Base-by-base conservation (phyloP, 2,329 filamentous ascomycete species). In the Aspergillus tamarii region DNA sequence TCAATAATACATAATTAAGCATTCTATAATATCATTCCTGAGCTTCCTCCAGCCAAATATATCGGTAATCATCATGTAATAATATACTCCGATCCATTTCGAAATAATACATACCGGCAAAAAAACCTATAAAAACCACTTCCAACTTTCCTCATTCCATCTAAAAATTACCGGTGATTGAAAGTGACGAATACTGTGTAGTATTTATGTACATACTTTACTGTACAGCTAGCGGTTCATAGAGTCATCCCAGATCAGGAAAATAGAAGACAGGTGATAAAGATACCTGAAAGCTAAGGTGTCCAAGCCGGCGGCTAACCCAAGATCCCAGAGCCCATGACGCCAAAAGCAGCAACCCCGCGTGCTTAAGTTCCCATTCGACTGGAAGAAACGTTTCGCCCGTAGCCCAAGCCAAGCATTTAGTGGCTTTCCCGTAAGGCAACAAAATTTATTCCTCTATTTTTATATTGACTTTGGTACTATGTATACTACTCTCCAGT, bases 381-480 rank as follows among this genome's bases (percentile, higher is more conserved):
- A 54, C 32, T 54, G 52, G 30, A 36, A 54, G 52, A 23, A 54
- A 54, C 16, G 28, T 41, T 41, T 41, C 8, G 39, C 52, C 52
- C 52, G 28, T 30, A 21, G 32, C 16, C 30, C 52, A 19, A 55
- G 52, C 52, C 52, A 55, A 55, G 52, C 52, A 55, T 39, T 41
- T 55, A 41, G 52, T 55, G 52, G 52, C 52, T 55, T 39, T 55
- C 14, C 52, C 57, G 21, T 57, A 63, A 63, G 61, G 58, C 58
- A 63, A 50, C 62, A 57, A 59, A 30, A 64, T 64, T 64, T 45
- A 55, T 36, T n/a, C 10, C 52, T 39, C 52, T 55, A 55, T 39
- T 55, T 55, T 55, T 55, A 55, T 39, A 52, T 52, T 19, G 28
- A 52, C 28, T 48, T 48, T 59, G 19, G 16, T 36, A 45, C 43